These are phyloP conservation scores for Cyclotella distinguenda DNA, from an alignment of 108 stramenopile genomes.

Conservation along the genomic window DNA sequence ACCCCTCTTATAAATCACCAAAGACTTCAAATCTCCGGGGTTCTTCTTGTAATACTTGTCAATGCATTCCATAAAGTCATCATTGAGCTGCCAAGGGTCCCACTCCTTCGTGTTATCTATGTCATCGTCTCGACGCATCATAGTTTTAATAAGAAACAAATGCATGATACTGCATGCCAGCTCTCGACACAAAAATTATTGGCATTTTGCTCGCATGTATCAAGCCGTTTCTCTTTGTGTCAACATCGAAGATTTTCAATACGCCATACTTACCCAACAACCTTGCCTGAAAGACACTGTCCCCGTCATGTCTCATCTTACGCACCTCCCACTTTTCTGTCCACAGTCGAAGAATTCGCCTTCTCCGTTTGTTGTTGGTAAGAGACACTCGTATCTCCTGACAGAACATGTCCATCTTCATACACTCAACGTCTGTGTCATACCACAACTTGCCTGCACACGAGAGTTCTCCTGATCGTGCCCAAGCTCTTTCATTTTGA, in stretches of 20 bases:
- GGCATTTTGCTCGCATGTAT: too few relatives aligned
- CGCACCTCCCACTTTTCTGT: neutral
- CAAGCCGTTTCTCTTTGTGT: too few relatives aligned
- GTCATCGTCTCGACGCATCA: too few relatives aligned
- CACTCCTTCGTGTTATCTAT: too few relatives aligned
- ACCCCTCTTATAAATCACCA: too few relatives aligned
- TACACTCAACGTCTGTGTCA: constrained; percentile 6
- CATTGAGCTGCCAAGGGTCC: too few relatives aligned
- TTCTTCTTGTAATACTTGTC: too few relatives aligned
- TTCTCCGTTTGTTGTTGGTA: neutral
- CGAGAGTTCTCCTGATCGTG: constrained; percentile 1
- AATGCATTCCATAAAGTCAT: too few relatives aligned
- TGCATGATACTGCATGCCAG: too few relatives aligned
- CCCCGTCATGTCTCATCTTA: neutral
- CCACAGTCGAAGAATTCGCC: neutral
- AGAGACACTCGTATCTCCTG: neutral
- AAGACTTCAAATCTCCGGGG: too few relatives aligned
- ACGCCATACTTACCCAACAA: neutral
- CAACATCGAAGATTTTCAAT: neutral
- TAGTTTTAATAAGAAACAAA: too few relatives aligned
- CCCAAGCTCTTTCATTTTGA: neutral
- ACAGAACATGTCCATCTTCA: constrained; percentile 9
- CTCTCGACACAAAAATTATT: too few relatives aligned
- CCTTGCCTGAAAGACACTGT: neutral
- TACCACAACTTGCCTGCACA: constrained; percentile 3